These are phyloP conservation scores for Malassezia vespertilionis DNA, from an alignment of 1,284 basidiomycete genomes.

Conservation along the genomic window DNA sequence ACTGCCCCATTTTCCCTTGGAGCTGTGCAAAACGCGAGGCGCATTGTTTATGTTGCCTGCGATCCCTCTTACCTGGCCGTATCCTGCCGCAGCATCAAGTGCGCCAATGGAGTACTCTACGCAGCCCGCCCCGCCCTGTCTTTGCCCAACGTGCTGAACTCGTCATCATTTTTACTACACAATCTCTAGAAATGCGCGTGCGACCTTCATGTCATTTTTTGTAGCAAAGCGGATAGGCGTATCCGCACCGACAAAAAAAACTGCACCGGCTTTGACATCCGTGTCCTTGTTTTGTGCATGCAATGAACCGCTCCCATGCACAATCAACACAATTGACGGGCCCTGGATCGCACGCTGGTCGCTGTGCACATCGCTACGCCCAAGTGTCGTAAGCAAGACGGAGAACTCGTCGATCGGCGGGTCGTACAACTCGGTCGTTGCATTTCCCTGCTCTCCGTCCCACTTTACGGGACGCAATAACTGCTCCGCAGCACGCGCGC, in stretches of 20 bases:
- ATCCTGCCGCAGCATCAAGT: too few relatives aligned
- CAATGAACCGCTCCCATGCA: slow-evolving; percentile 57
- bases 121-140: too few relatives aligned
- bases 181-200: slow-evolving; percentile 61
- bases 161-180: too few relatives aligned
- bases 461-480: slow-evolving; percentile 57
- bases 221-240: slow-evolving; percentile 54
- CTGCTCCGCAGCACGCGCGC: slow-evolving; percentile 52
- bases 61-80: too few relatives aligned
- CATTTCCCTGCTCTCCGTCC: slow-evolving; percentile 35
- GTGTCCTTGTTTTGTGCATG: slow-evolving; percentile 13
- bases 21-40: too few relatives aligned
- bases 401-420: slow-evolving; percentile 91
- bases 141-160: too few relatives aligned
- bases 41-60: too few relatives aligned
- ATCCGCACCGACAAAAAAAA: slow-evolving; percentile 73
- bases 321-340: slow-evolving; percentile 71
- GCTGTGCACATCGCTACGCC: neutral
- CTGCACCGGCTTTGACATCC: slow-evolving; percentile 56
- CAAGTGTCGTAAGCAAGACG: slow-evolving; percentile 56
- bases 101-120: too few relatives aligned
- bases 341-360: slow-evolving; percentile 56
- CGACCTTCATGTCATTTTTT: slow-evolving; percentile 53
- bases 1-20: too few relatives aligned
- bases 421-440: slow-evolving; percentile 58